Percentiles rank a stretch among this genome's conserved stretches.
Evolutionary conservation across 2,329 filamentous ascomycete species (phyloP).

Genomic region (Cladosporium sp.): DNA sequence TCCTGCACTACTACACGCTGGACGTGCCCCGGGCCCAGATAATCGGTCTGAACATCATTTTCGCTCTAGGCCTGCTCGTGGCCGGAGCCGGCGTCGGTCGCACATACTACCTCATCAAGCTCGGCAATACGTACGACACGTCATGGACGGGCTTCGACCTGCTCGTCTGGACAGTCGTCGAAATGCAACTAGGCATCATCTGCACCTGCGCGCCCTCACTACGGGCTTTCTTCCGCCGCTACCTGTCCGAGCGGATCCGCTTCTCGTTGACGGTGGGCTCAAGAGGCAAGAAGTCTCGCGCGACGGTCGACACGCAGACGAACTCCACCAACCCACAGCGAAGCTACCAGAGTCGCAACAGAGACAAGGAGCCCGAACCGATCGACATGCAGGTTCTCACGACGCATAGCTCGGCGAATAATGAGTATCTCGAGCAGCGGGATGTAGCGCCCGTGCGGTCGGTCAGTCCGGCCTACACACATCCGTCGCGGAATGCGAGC

Average conservation of each 20-base stretch:
- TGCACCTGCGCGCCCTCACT: slow-evolving; percentile 34
- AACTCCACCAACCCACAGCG: background rate
- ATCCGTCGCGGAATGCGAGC: background rate
- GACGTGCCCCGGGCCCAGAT: slow-evolving; percentile 27
- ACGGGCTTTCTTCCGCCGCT: slow-evolving; percentile 33
- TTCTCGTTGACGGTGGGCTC: background rate
- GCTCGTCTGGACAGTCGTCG: slow-evolving; percentile 32
- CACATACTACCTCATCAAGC: slow-evolving; percentile 28
- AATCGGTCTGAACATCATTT: slow-evolving; percentile 29
- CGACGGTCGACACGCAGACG: background rate
- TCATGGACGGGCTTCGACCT: slow-evolving; percentile 31
- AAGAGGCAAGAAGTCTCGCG: background rate
- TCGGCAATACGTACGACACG: slow-evolving; percentile 26
- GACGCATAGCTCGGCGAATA: background rate
- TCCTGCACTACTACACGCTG: slow-evolving; percentile 27
- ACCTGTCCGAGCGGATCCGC: slow-evolving; percentile 21
- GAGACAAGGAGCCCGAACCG: background rate
- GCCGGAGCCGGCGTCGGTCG: slow-evolving; percentile 29
- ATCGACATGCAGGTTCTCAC: slow-evolving; percentile 15
- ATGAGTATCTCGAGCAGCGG: background rate
- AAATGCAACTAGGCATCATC: slow-evolving; percentile 35
- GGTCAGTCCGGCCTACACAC: background rate
- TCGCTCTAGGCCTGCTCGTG: slow-evolving; percentile 27
- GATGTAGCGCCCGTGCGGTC: background rate
- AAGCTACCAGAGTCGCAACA: background rate